phyloP scores from a whole-genome alignment of 2,329 filamentous ascomycete species.

The Alternaria metachromatica region DNA sequence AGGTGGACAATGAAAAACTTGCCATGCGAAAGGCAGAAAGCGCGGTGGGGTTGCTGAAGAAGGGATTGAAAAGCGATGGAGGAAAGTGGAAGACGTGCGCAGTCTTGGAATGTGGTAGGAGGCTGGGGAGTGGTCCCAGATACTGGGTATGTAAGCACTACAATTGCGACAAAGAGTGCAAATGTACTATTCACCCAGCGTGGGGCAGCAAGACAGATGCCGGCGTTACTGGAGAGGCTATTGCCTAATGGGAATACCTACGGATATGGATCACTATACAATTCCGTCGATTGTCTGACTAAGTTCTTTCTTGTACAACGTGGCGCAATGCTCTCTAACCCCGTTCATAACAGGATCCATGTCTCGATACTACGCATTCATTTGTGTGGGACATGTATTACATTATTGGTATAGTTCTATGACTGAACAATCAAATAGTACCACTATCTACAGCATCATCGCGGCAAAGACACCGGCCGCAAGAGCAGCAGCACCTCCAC shows the following conservation, averaged over 20 bases:
- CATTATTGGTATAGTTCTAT: background rate
- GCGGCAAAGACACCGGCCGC: constrained; percentile 18
- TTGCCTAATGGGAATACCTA: background rate
- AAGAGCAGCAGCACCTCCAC: constrained; percentile 10
- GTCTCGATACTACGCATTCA: background rate
- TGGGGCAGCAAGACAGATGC: constrained; percentile 6
- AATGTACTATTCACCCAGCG: constrained; percentile 16
- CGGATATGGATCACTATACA: background rate
- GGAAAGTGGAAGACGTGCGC: constrained; percentile 17
- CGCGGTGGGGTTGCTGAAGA: constrained; percentile 23
- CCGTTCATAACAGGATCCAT: background rate
- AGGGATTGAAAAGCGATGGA: constrained; percentile 10
- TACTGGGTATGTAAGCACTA: constrained; percentile 30
- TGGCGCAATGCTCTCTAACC: background rate
- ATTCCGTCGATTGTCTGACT: background rate
- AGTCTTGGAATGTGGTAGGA: constrained; percentile 9
- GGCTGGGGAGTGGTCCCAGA: constrained; percentile 22
- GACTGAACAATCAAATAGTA: background rate
- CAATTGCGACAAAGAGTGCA: constrained; percentile 23
- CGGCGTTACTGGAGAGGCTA: background rate
- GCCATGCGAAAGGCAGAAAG: constrained; percentile 11
- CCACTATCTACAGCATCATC: constrained; percentile 10
- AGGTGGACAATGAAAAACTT: constrained; percentile 8
- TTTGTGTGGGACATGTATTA: background rate
- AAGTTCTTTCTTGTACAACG: background rate